Evolutionary conservation across 164 flowering plant species (phyloP).

Genomic region (Vitis rotundifolia): DNA sequence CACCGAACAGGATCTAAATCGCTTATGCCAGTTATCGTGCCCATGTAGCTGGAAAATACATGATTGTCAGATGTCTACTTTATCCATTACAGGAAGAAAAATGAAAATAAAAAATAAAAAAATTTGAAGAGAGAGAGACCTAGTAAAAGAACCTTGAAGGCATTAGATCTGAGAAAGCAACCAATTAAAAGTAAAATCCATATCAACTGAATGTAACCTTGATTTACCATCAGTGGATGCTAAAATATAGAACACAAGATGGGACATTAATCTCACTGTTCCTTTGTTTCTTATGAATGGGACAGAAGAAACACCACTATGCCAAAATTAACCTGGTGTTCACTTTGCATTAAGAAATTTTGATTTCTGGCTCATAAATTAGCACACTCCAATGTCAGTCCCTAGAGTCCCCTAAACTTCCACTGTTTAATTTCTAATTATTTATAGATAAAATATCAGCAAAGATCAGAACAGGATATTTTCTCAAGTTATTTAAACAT

Average conservation of each 20-base stretch:
- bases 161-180: not conserved
- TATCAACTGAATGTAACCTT: not conserved
- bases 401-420: not conserved
- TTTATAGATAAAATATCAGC: not conserved
- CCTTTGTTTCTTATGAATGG: not conserved
- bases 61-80: slow-evolving; percentile 6
- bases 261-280: not conserved
- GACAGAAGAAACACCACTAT: not conserved
- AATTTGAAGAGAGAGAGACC: no score
- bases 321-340: not conserved
- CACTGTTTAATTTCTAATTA: not conserved
- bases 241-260: not conserved
- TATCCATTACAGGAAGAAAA: slow-evolving; percentile 1
- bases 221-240: not conserved
- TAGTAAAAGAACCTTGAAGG: not conserved
- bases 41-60: slow-evolving; percentile 69
- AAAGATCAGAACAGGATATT: not conserved
- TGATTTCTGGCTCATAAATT: not conserved
- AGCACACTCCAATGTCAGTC: not conserved
- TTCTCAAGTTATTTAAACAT: not conserved
- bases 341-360: not conserved
- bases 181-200: not conserved
- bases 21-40: slow-evolving; percentile 86
- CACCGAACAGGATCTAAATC: slow-evolving; percentile 83
- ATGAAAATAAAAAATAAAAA: not conserved